Conservation (phyloP, 1,284 basidiomycete species). For the Baeospora myosura region DNA sequence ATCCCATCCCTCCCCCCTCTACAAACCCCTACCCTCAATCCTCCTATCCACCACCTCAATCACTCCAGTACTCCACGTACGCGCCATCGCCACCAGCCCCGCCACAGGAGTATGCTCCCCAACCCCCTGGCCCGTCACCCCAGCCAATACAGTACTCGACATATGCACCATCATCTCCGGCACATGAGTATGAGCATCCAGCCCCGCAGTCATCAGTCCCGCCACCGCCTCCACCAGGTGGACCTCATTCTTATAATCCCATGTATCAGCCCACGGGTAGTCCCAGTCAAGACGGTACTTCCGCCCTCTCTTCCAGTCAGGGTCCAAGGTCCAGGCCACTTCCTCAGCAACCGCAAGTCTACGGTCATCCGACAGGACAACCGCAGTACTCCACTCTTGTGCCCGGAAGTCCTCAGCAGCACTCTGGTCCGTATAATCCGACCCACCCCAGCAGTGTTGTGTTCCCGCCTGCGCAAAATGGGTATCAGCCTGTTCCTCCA, state of each 20-base stretch:
- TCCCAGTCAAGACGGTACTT: slow-evolving; percentile 25
- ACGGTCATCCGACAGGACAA: neutral
- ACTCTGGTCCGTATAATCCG: slow-evolving; percentile 22
- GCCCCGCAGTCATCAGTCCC: slow-evolving; percentile 28
- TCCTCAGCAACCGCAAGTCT: slow-evolving; percentile 38
- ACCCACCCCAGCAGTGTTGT: slow-evolving; percentile 10
- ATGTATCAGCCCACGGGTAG: slow-evolving; percentile 23
- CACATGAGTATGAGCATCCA: slow-evolving; percentile 18
- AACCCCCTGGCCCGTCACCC: slow-evolving; percentile 11
- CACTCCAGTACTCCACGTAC: slow-evolving; percentile 32
- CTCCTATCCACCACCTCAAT: slow-evolving; percentile 23
- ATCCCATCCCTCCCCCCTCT: slow-evolving; percentile 12
- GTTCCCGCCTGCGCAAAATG: slow-evolving; percentile 15
- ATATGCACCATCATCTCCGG: slow-evolving; percentile 11
- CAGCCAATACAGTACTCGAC: slow-evolving; percentile 15
- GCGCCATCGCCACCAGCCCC: slow-evolving; percentile 18
- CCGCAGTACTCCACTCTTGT: slow-evolving; percentile 11
- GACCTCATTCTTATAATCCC: slow-evolving; percentile 31
- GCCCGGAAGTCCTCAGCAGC: slow-evolving; percentile 20
- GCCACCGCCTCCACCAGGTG: slow-evolving; percentile 20
- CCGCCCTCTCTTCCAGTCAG: too few relatives aligned
- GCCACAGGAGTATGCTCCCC: slow-evolving; percentile 13
- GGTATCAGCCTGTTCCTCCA: slow-evolving; percentile 27
- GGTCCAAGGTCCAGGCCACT: slow-evolving; percentile 57
- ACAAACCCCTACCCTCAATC: slow-evolving; percentile 32